phyloP scores from a whole-genome alignment of 2,329 filamentous ascomycete species.

The Diaporthe sp. region DNA sequence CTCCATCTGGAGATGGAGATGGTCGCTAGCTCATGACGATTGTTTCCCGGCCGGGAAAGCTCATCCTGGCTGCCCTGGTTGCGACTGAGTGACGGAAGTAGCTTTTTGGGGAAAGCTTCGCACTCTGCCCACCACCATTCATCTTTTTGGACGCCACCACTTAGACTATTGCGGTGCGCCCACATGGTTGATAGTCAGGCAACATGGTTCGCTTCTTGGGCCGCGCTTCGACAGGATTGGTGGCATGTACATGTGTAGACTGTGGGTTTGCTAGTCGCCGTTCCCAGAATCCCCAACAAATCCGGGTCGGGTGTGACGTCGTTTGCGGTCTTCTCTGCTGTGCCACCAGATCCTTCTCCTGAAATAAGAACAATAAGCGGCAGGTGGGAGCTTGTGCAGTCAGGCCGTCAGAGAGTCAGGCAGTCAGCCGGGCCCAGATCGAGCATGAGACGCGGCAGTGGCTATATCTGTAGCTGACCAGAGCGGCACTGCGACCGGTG shows the following conservation, averaged over 20 bases:
- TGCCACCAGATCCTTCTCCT: slow-evolving; percentile 26
- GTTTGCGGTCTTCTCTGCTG: slow-evolving; percentile 19
- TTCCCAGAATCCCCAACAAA: slow-evolving; percentile 24
- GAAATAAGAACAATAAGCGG: slow-evolving; percentile 24
- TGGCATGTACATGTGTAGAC: background rate
- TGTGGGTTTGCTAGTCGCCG: background rate
- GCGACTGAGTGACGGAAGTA: slow-evolving; percentile 7
- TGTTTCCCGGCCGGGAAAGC: slow-evolving; percentile 9
- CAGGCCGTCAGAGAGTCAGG: background rate
- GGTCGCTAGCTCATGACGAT: slow-evolving; percentile 27
- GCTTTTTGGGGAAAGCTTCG: slow-evolving; percentile 23
- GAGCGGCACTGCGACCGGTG: background rate
- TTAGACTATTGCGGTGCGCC: background rate
- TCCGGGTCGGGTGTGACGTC: slow-evolving; percentile 26
- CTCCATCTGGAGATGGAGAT: slow-evolving; percentile 22
- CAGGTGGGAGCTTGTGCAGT: background rate
- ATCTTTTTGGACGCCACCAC: background rate
- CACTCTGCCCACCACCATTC: background rate
- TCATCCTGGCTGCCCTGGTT: slow-evolving; percentile 6
- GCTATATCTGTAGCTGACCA: background rate
- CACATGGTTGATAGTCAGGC: background rate
- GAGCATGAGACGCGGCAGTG: background rate
- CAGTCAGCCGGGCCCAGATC: background rate
- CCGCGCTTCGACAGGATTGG: background rate
- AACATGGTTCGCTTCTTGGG: background rate